Conservation (phyloP, 768 basidiomycete genomes). For the Scleroderma bovista region DNA sequence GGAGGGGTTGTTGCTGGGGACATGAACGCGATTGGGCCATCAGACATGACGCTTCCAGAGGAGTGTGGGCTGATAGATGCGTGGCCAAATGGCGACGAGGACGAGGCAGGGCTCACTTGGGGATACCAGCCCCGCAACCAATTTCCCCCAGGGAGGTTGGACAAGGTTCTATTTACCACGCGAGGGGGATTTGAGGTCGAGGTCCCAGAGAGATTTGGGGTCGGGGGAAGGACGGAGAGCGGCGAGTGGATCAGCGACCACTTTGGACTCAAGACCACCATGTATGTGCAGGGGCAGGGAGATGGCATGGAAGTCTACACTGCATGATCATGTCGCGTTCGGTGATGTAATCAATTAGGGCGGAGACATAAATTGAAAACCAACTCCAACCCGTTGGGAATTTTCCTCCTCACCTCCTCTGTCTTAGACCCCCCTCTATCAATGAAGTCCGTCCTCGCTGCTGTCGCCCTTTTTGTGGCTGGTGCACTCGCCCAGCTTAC, state of each 20-base stretch:
- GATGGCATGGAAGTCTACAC: background rate
- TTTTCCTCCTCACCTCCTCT: constrained; percentile 23
- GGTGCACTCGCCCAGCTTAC: constrained; percentile 43
- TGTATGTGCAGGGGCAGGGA: constrained; percentile 12
- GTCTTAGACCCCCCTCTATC: no score
- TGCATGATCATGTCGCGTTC: no score
- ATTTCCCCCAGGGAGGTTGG: constrained; percentile 51
- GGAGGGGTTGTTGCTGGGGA: constrained; percentile 67
- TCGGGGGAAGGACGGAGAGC: constrained; percentile 40
- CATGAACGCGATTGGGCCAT: constrained; percentile 58
- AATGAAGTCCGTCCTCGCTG: constrained; percentile 43
- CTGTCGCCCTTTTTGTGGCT: constrained; percentile 38
- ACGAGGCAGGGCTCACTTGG: constrained; percentile 57
- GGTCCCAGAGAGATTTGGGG: constrained; percentile 50
- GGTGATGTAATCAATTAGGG: constrained; percentile 14
- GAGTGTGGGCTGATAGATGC: constrained; percentile 53
- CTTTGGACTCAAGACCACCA: constrained; percentile 47
- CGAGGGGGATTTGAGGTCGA: constrained; percentile 47
- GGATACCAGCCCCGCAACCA: constrained; percentile 51
- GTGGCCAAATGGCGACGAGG: constrained; percentile 43
- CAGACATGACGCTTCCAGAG: constrained; percentile 39
- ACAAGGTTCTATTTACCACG: constrained; percentile 59
- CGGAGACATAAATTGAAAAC: constrained; percentile 28
- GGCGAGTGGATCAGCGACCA: constrained; percentile 64
- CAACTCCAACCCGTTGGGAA: constrained; percentile 14